Conservation (phyloP, 2,329 filamentous ascomycete genomes). For the Tympanopsis confertula region DNA sequence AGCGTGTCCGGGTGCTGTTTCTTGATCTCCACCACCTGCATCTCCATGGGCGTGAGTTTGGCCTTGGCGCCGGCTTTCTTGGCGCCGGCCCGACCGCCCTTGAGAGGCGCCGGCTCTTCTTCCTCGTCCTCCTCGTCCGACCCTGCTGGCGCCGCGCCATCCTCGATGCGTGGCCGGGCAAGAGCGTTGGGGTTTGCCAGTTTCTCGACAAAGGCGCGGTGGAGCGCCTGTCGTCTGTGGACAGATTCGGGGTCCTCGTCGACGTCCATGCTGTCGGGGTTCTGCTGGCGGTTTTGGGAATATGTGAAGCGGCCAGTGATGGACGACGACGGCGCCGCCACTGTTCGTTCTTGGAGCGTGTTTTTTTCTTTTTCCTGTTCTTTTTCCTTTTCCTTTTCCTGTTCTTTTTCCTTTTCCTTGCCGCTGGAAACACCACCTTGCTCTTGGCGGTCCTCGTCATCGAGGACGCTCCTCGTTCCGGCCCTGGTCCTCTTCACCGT, state of each 20-base stretch:
- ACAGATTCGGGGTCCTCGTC: neutral
- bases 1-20: constrained; percentile 56
- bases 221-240: constrained; percentile 40
- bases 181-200: constrained; percentile 48
- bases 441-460: no score
- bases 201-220: constrained; percentile 79
- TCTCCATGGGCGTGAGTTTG: constrained; percentile 62
- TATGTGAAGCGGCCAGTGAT: no score
- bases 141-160: neutral
- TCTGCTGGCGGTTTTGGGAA: neutral
- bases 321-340: no score
- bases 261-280: neutral
- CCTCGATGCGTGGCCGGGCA: neutral
- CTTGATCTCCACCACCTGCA: constrained; percentile 65
- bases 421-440: no score
- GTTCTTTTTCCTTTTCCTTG: neutral
- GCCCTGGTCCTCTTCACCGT: no score
- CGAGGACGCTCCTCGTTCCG: no score
- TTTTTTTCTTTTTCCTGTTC: no score
- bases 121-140: constrained; percentile 29
- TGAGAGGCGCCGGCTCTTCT: constrained; percentile 24
- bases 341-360: no score
- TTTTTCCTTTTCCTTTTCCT: neutral
- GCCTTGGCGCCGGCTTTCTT: constrained; percentile 25
- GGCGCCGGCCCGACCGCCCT: constrained; percentile 27